Evolutionary conservation across 148 eudicot genomes (phyloP), one percentile per base, ranked within the genome.

Genomic region (Chenopodium quinoa): DNA sequence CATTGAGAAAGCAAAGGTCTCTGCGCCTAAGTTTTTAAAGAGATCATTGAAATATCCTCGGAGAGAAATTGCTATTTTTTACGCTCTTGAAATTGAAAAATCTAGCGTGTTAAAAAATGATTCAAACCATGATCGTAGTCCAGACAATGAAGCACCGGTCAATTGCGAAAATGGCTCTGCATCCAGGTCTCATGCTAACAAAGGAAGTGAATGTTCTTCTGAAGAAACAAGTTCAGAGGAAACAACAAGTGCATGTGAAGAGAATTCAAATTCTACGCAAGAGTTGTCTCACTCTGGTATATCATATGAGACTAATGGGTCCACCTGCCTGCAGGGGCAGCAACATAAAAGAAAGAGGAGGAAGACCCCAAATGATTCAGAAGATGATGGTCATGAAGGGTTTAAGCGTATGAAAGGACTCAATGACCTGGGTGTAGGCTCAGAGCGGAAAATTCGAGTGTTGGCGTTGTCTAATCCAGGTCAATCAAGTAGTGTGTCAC

Each of bases 351-450:
- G 85, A 46, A 88, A 68, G 79, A 85, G 80, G 78, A 79, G 87
- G 58, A 88, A 78, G 81, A 89, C 91, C 73, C 93, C 93, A 37
- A 89, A 92, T 84, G 97, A 95, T 74, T 95, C 98, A 23, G 97
- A 95, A 77, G 99, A 95, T 86, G 97, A 95, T 79, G 97, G 93
- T 72, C 85, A 82, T 31, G 97, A 92, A 88, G 93, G 98, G 79
- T 80, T 81, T 29, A 93, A 91, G 85, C 92, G 97, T 19, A 95
- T 95, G 97, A 91, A 83, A 87, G 99, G 98, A 66, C 92, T 95
- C 9, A 89, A 91, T 83, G 97, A 95, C 79, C 73, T 93, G 48
- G 97, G 98, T 9, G 66, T 86, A 83, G 88, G 69, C 76, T 80
- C 82, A 9, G 81, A 69, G 17, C 77, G 68, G 50, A 88, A 79